A percentile compares a stretch with the other conserved stretches of the same genome.
Conservation (phyloP, 2,329 filamentous ascomycete genomes). For the Trichoderma polysporum region DNA sequence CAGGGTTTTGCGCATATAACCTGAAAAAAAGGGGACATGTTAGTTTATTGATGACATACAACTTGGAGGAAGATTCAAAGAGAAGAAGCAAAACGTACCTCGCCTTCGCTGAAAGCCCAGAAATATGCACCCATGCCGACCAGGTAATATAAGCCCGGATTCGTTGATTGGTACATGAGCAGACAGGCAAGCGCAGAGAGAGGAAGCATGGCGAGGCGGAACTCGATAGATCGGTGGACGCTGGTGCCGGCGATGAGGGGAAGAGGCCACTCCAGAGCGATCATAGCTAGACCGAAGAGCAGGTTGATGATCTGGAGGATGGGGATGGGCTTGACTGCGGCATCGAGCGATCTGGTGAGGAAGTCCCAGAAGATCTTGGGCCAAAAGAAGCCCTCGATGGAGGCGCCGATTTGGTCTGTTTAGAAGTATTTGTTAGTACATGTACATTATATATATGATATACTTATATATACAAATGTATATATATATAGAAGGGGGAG, state of each 20-base stretch:
- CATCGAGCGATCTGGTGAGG: constrained; percentile 84
- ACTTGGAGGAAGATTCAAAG: too few species aligned
- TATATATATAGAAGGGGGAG: too few species aligned
- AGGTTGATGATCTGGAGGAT: constrained; percentile 89
- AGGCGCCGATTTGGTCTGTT: constrained; percentile 89
- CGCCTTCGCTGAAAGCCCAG: constrained; percentile 95
- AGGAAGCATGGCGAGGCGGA: constrained; percentile 78
- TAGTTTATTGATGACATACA: neutral
- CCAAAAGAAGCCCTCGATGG: constrained; percentile 91
- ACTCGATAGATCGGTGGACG: constrained; percentile 84
- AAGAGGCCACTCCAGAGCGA: constrained; percentile 92
- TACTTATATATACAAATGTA: too few species aligned
- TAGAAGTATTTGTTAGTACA: constrained; percentile 36
- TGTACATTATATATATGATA: too few species aligned
- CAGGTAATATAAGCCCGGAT: constrained; percentile 87
- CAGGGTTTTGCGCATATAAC: constrained; percentile 68
- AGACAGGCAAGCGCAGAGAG: constrained; percentile 71
- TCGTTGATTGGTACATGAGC: constrained; percentile 88
- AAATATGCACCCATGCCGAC: constrained; percentile 87
- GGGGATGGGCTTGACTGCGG: constrained; percentile 82
- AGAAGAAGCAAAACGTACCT: constrained; percentile 60
- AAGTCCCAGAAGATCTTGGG: constrained; percentile 99
- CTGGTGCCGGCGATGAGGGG: constrained; percentile 71
- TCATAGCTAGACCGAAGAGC: constrained; percentile 70
- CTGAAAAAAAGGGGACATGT: constrained; percentile 38